phyloP scores from a whole-genome alignment of 352 stramenopile genomes.

The Pythium oligandrum region DNA sequence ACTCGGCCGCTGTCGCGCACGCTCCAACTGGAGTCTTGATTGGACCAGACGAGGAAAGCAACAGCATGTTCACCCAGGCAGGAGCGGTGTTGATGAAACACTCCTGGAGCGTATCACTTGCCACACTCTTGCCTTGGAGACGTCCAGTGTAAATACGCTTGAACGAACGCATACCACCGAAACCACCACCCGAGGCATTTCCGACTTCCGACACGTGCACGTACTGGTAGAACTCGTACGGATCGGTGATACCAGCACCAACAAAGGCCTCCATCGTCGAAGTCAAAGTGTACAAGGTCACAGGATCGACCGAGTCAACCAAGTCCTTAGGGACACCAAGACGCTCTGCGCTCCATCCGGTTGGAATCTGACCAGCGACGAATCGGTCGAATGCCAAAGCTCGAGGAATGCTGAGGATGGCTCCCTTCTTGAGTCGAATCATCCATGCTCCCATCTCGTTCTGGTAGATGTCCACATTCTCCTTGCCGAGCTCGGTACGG shows the following conservation, averaged over 20 bases:
- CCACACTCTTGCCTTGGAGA: conserved; percentile 61
- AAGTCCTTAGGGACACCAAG: conserved; percentile 80
- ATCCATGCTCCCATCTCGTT: conserved; percentile 67
- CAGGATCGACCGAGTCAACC: conserved; percentile 69
- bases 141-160: conserved; percentile 74
- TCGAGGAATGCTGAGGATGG: conserved; percentile 78
- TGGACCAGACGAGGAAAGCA: conserved; percentile 80
- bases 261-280: conserved; percentile 85
- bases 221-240: conserved; percentile 91
- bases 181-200: conserved; percentile 80
- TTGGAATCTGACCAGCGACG: conserved; percentile 85
- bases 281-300: conserved; percentile 70
- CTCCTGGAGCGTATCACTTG: conserved; percentile 80
- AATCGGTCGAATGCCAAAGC: conserved; percentile 81
- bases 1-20: conserved; percentile 83
- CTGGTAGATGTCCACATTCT: conserved; percentile 83
- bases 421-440: conserved; percentile 78
- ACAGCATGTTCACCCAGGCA: conserved; percentile 88
- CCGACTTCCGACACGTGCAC: conserved; percentile 86
- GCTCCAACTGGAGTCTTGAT: conserved; percentile 88
- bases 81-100: conserved; percentile 87
- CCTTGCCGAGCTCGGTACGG: conserved; percentile 68
- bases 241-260: conserved; percentile 72
- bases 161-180: conserved; percentile 77
- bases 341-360: conserved; percentile 79